Base-by-base conservation (phyloP, 2,329 filamentous ascomycete species). In the Fusarium domesticum region DNA sequence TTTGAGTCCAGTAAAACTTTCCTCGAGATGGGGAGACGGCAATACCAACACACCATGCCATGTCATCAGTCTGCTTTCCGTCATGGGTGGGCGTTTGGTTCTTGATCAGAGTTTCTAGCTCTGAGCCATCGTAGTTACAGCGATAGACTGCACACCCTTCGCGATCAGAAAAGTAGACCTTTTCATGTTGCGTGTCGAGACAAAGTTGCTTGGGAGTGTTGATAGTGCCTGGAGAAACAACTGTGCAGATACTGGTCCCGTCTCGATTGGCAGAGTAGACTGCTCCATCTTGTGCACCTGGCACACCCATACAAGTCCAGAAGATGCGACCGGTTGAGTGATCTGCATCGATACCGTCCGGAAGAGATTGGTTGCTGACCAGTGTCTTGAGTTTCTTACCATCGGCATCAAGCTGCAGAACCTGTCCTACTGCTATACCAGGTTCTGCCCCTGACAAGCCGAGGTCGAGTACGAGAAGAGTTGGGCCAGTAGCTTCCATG, bases 1-100 rank as follows among this genome's bases (percentile, higher is more conserved):
- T 83, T 39, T 83, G 79, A 0, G 75, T 78, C 80, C 80, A 84
- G 66, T 76, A 83, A 35, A 83, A 66, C 33, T 71, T 69, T 12
- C 70, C 68, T 1, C 63, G 61, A 1, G 59, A 46, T 0, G 63
- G 62, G 3, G 71, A 70, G 0, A 83, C 65, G 0, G 73, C 60
- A 31, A 84, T 69, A 2, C 80, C 80, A 7, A 83, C 78, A 42
- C 76, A 80, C 77, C 77, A 80, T 8, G 10, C 23, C 4, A 8
- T 3, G 23, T 11, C 23, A 28, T 28, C 23, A 12, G 23, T 28
- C 23, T 10, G 23, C 7, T 28, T 5, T 12, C 23, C 23, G 10
- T 10, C 8, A 8, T 28, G 10, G 23, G 3, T 5, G 23, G 23
- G 14, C 23, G 10, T 28, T 4, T 10, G 10, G 7, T 28, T 28